These are phyloP conservation scores for Microcyclosporella mali DNA, from an alignment of 2,329 filamentous ascomycete genomes.

Conservation along the genomic window DNA sequence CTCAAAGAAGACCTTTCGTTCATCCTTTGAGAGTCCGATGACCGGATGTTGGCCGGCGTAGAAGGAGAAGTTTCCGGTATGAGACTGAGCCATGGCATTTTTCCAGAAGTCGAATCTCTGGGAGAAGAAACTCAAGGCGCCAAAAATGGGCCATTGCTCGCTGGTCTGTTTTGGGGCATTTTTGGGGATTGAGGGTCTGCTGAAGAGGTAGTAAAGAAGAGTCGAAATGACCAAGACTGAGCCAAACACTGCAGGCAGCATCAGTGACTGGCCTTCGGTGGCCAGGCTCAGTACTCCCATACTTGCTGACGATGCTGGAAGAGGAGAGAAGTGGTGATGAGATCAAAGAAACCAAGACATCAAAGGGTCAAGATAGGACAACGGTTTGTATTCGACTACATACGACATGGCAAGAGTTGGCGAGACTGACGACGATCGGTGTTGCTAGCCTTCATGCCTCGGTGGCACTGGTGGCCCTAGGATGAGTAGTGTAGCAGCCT, in stretches of 20 bases:
- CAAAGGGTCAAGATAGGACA: too few relatives aligned
- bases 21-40: conserved; percentile 36
- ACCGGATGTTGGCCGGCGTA: conserved; percentile 43
- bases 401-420: too few relatives aligned
- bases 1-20: conserved; percentile 43
- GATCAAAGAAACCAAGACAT: too few relatives aligned
- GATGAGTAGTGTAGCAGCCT: too few relatives aligned
- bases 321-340: not conserved
- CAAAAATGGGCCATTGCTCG: conserved; percentile 38
- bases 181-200: conserved; percentile 18
- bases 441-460: too few relatives aligned
- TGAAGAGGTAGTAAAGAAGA: conserved; percentile 19
- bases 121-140: conserved; percentile 44
- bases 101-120: conserved; percentile 41
- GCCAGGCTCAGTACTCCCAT: too few relatives aligned
- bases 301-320: not conserved
- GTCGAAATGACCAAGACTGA: conserved; percentile 11
- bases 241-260: conserved; percentile 8
- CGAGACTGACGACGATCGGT: too few relatives aligned
- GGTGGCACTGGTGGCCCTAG: too few relatives aligned
- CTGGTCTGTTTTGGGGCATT: conserved; percentile 21
- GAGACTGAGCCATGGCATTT: conserved; percentile 27
- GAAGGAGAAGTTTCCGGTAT: conserved; percentile 45
- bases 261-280: too few relatives aligned
- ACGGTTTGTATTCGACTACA: too few relatives aligned